Evolutionary conservation across 352 stramenopile species (phyloP), one percentile per base, ranked within the genome.

Genomic region (Phytopythium sindhum): DNA sequence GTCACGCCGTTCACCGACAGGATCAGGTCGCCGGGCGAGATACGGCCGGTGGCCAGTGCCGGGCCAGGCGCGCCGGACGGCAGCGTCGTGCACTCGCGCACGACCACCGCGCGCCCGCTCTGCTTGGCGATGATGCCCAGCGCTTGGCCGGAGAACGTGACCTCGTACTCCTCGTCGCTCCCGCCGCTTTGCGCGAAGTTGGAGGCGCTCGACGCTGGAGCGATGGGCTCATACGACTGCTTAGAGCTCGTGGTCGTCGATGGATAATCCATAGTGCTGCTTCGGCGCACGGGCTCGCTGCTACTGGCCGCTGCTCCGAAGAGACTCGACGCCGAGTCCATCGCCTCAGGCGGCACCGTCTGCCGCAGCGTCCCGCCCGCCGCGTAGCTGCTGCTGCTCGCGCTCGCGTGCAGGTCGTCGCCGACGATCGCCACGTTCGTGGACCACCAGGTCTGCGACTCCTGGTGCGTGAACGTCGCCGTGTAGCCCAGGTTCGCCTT

Each of bases 381-480:
- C 19, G 39, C 41, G 28, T 53, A 61, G 35, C 41, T 61, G 41
- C 28, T 61, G 31, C 64, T 70, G 33, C 42, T 66, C 21, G 76
- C 71, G 42, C 63, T 75, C n/a, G 67, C 73, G 24, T 86, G 77
- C 42, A 95, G 68, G 60, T 95, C 87, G 41, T 95, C 87, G 23
- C 87, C 83, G 6, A 95, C 77, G 57, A 95, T 92, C 21, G 90
- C 72, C 26, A 93, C 80, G 61, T 93, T 80, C 14, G 78, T 76
- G n/a, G 87, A 68, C 87, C 85, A 95, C 87, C 87, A 95, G 44
- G 41, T 78, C 28, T 93, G 85, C 19, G 72, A 77, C 57, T 95
- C 85, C 68, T 95, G 87, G 41, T 91, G 74, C 41, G 86, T 94
- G 55, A 95, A 93, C 24, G 85, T 90, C 11, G 87, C 84, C 0